Evolutionary conservation across 2,329 filamentous ascomycete genomes (phyloP), one percentile per base, ranked within the genome.

Genomic region (Chaetoscypha palmicola): DNA sequence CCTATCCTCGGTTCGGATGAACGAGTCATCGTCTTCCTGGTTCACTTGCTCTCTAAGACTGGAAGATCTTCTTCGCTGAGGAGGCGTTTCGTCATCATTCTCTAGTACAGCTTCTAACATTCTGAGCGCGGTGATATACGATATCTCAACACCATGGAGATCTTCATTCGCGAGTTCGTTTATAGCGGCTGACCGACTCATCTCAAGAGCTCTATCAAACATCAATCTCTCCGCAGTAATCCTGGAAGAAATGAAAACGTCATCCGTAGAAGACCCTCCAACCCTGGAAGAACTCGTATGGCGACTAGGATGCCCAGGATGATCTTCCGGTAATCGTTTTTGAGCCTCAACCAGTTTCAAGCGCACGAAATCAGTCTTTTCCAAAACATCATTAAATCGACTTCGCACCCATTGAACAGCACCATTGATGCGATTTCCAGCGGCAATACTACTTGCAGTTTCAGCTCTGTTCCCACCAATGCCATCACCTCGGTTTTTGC

Each of bases 41-140:
- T 33, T 49, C 50, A 19, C 35, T 45, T 69, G 70, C 57, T 65
- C 62, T 56, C 62, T 53, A 47, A 66, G 63, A 64, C 56, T 65
- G 62, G 53, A 67, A 16, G 54, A 46, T 45, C 54, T 49, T 65
- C 33, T 70, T 64, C 56, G 66, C 68, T 31, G 68, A 64, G 37
- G 68, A 64, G 36, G 68, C 52, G 45, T 63, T 60, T 77, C 76
- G 20, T 80, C 88, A 47, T 94, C 89, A 36, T 76, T 83, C 56
- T 98, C 92, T 45, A 98, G 68, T 2, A 98, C 86, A 12, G 91
- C 92, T 66, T 98, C 91, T 11, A 97, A 75, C 84, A 98, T 92
- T 51, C 86, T 79, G 52, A 97, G 89, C 0, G 92, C 90, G 0
- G 92, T 97, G 42, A 87, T 76, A 61, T 98, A 98, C 14, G 89